A percentile compares a stretch with the other conserved stretches of the same genome.
Conservation (phyloP, 2,329 filamentous ascomycete genomes). For the Ophiostoma pallidulum region DNA sequence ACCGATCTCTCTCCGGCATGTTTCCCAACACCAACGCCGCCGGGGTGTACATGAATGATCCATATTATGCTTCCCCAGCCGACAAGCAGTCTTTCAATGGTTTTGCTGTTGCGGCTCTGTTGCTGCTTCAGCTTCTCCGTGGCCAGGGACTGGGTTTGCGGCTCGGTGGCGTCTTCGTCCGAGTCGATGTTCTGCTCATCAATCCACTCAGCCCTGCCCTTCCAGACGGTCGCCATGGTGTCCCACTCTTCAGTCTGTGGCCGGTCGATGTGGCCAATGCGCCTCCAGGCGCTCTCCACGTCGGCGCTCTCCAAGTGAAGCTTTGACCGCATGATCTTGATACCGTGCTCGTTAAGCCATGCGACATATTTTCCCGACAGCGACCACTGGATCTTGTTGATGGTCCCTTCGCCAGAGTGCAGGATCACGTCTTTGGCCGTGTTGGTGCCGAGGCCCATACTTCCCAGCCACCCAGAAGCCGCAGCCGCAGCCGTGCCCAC, state of each 20-base stretch:
- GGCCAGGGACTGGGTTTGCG: constrained; percentile 29
- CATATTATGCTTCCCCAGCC: constrained; percentile 96
- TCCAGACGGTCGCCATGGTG: constrained; percentile 95
- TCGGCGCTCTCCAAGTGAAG: constrained; percentile 68
- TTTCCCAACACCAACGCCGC: constrained; percentile 56
- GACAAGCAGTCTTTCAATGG: constrained; percentile 71
- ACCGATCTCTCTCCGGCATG: constrained; percentile 60
- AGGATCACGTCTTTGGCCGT: constrained; percentile 77
- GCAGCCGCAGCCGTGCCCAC: constrained; percentile 72
- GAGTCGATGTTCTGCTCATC: constrained; percentile 71
- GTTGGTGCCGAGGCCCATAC: constrained; percentile 69
- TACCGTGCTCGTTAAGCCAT: constrained; percentile 94
- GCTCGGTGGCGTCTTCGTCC: constrained; percentile 46
- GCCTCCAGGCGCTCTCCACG: constrained; percentile 81
- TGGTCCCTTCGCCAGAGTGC: constrained; percentile 84
- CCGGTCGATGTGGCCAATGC: constrained; percentile 83
- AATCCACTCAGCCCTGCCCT: constrained; percentile 85
- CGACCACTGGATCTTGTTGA: constrained; percentile 92
- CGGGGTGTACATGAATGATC: constrained; percentile 84
- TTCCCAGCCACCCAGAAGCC: constrained; percentile 84
- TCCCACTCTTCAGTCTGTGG: constrained; percentile 85
- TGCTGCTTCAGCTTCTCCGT: constrained; percentile 41
- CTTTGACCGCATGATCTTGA: constrained; percentile 94
- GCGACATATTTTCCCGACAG: constrained; percentile 83
- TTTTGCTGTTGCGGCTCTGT: constrained; percentile 35